Conservation (phyloP, 139 green algal species). For the Tetratostichococcus sp. region DNA sequence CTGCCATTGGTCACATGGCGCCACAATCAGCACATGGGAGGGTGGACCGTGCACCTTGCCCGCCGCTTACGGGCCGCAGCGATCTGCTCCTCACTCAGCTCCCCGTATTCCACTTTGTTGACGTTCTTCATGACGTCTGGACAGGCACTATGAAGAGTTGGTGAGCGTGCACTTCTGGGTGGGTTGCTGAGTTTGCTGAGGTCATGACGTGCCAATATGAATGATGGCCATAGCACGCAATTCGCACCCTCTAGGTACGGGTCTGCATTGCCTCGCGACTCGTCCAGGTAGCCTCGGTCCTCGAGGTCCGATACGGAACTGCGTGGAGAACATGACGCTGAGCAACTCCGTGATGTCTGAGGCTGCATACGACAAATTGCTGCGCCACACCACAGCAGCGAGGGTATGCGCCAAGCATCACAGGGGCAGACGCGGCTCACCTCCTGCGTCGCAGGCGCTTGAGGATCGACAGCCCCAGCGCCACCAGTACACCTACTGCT, state of each 20-base stretch:
- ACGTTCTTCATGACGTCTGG: conserved; percentile 61
- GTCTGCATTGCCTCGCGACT: conserved; percentile 1
- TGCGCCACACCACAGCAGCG: too few species aligned
- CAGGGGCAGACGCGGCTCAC: too few species aligned
- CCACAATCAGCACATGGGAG: not conserved
- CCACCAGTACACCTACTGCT: not conserved
- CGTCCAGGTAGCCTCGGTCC: conserved; percentile 1
- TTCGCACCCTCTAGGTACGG: not conserved
- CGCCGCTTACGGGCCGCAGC: conserved; percentile 52
- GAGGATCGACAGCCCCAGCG: not conserved
- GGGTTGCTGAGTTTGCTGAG: too few species aligned
- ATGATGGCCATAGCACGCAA: not conserved
- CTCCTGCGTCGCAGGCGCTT: not conserved
- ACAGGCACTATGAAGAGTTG: not conserved
- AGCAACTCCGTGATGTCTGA: not conserved
- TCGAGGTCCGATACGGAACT: conserved; percentile 6
- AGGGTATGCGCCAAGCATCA: too few species aligned
- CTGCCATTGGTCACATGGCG: too few species aligned
- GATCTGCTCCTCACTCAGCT: conserved; percentile 61
- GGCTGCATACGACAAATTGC: too few species aligned
- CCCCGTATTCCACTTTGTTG: conserved; percentile 58
- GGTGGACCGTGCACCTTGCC: conserved; percentile 31
- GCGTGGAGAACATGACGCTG: not conserved
- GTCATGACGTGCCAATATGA: too few species aligned
- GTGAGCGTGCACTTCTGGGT: not conserved